A percentile compares a stretch with the other conserved stretches of the same genome.
Evolutionary conservation across 164 flowering plant genomes (phyloP).

Genomic region (grape (Vitis vinifera)): ASM3070453v1 NC_081816.1:4237001-4237500

Average conservation of each 20-base stretch:
- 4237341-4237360: too few relatives aligned
- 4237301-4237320: too few relatives aligned
- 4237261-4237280: not conserved
- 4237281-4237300: too few relatives aligned
- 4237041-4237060: conserved; percentile 70
- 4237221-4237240: conserved; percentile 90
- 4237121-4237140: not conserved
- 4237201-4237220: conserved; percentile 53
- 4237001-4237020: not conserved
- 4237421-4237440: too few relatives aligned
- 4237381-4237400: too few relatives aligned
- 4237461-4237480: too few relatives aligned
- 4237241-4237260: conserved; percentile 56
- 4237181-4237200: conserved; percentile 23
- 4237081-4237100: conserved; percentile 16
- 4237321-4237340: too few relatives aligned
- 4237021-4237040: conserved; percentile 68
- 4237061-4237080: conserved; percentile 28
- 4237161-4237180: not conserved
- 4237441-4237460: too few relatives aligned
- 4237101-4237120: conserved; percentile 44
- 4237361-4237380: too few relatives aligned
- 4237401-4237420: too few relatives aligned
- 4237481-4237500: too few relatives aligned
- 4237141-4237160: not conserved